phyloP scores from a whole-genome alignment of 768 basidiomycete species.

The Amanita inopinata region DNA sequence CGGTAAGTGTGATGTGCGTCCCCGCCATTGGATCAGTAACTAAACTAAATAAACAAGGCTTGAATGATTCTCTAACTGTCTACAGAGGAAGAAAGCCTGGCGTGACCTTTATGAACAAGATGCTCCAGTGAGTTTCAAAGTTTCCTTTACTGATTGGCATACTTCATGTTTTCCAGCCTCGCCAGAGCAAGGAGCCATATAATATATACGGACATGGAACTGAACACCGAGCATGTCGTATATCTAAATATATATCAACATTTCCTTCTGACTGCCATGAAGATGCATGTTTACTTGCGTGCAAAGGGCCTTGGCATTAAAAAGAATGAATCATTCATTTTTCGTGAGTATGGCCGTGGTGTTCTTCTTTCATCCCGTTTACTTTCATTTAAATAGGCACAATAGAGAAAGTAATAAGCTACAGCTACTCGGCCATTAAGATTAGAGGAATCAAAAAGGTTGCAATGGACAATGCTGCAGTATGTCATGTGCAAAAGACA shows the following conservation, averaged over 20 bases:
- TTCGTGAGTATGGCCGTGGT: constrained; percentile 29
- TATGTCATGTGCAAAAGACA: constrained; percentile 36
- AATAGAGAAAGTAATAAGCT: constrained; percentile 50
- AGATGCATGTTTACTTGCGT: constrained; percentile 75
- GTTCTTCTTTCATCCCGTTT: not conserved
- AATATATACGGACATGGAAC: constrained; percentile 64
- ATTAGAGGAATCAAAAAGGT: constrained; percentile 33
- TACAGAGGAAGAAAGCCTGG: constrained; percentile 58
- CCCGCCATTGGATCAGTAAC: not conserved
- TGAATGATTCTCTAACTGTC: constrained; percentile 63
- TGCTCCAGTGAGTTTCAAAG: constrained; percentile 50
- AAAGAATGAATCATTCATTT: constrained; percentile 41
- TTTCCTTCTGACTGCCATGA: constrained; percentile 74
- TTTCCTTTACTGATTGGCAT: not conserved
- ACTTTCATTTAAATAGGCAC: constrained; percentile 33
- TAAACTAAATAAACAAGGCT: constrained; percentile 30
- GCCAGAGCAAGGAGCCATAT: constrained; percentile 69
- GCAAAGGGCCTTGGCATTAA: constrained; percentile 41
- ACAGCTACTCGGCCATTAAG: constrained; percentile 42
- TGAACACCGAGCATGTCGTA: constrained; percentile 56
- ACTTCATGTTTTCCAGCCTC: constrained; percentile 30
- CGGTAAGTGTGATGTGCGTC: constrained; percentile 31
- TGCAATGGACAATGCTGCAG: constrained; percentile 26
- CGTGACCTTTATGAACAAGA: constrained; percentile 53
- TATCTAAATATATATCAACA: constrained; percentile 84